A percentile compares a stretch with the other conserved stretches of the same genome.
Conservation (phyloP, 208 protist genomes). For the Kentomonas sorsogonicus region DNA sequence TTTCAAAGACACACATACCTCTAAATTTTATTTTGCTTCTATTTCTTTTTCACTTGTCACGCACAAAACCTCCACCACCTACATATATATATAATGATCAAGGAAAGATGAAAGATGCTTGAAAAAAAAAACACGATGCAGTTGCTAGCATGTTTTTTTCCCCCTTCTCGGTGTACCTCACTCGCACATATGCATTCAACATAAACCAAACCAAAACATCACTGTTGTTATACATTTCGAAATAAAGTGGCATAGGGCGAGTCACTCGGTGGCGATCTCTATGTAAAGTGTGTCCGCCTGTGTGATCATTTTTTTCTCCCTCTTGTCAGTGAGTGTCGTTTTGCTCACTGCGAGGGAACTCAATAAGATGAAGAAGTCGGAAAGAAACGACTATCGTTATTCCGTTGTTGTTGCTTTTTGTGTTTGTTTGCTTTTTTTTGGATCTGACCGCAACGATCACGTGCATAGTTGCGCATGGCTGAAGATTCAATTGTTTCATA, state of each 20-base stretch:
- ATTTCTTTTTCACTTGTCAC: background rate
- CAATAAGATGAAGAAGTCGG: background rate
- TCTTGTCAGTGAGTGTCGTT: background rate
- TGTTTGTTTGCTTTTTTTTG: conserved; percentile 4
- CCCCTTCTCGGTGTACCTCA: background rate
- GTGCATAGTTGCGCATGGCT: no score
- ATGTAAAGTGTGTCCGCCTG: no score
- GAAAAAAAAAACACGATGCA: background rate
- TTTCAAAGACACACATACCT: background rate
- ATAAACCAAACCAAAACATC: conserved; percentile 1
- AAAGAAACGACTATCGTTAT: background rate
- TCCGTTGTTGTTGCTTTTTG: background rate
- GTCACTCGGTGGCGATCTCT: no score
- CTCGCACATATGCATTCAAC: background rate
- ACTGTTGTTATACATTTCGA: no score
- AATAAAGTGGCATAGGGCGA: no score
- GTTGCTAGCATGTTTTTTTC: background rate
- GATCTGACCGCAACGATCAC: background rate
- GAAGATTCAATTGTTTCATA: no score
- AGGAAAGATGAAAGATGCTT: background rate
- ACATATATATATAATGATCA: background rate
- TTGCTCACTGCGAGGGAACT: background rate
- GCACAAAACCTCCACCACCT: background rate
- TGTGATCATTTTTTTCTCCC: background rate
- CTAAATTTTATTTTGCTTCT: background rate